Percentiles rank a stretch among this genome's conserved stretches.
Evolutionary conservation across 2,329 filamentous ascomycete species (phyloP).

Genomic region (Dothidotthia symphoricarpi): DNA sequence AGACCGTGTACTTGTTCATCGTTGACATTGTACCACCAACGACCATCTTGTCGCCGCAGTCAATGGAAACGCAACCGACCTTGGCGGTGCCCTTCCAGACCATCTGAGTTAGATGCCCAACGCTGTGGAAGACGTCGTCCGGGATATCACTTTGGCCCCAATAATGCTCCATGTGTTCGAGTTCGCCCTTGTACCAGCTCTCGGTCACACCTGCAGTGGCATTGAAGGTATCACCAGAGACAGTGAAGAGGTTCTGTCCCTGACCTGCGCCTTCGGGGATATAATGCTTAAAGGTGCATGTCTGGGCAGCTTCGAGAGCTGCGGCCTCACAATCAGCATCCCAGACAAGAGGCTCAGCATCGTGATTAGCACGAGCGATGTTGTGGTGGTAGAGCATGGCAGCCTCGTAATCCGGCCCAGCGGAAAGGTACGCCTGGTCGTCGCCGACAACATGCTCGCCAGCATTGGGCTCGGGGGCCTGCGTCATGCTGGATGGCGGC

Average conservation of each 20-base stretch:
- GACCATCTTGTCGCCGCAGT: conserved; percentile 31
- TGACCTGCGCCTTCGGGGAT: conserved; percentile 52
- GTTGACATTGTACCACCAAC: conserved; percentile 16
- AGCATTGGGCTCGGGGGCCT: conserved; percentile 2
- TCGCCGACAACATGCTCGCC: conserved; percentile 20
- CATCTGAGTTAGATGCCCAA: conserved; percentile 41
- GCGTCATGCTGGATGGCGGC: conserved; percentile 6
- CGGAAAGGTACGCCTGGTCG: conserved; percentile 25
- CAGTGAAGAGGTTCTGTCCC: conserved; percentile 89
- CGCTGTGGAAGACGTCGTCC: conserved; percentile 49
- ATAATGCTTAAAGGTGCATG: conserved; percentile 70
- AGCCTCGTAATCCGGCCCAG: conserved; percentile 29
- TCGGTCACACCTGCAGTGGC: conserved; percentile 70
- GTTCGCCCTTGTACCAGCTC: conserved; percentile 86
- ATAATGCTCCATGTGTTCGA: conserved; percentile 54
- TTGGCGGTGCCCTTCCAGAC: conserved; percentile 40
- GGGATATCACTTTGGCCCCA: conserved; percentile 57
- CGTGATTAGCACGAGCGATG: conserved; percentile 79
- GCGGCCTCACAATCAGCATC: conserved; percentile 57
- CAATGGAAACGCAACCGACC: conserved; percentile 38
- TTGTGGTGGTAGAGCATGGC: conserved; percentile 72
- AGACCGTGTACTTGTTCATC: conserved; percentile 62
- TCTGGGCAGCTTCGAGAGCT: conserved; percentile 68
- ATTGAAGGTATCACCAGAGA: conserved; percentile 53
- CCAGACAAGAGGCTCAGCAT: conserved; percentile 65